Evolutionary conservation across 495 filamentous ascomycete species (phyloP).

Genomic region (Podospora bellae-mahoneyi): DNA sequence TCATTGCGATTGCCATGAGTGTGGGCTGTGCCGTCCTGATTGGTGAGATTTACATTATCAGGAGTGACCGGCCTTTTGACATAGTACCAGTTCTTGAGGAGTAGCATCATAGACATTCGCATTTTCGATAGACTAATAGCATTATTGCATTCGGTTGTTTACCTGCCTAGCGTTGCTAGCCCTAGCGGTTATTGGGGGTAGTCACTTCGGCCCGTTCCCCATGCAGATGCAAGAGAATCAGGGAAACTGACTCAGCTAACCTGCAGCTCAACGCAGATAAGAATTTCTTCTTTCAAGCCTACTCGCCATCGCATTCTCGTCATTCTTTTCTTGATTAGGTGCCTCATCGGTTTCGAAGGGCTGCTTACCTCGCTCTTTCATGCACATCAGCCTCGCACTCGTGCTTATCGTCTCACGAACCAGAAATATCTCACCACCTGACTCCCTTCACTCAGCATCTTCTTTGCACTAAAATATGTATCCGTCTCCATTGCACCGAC

Average conservation of each 20-base stretch:
- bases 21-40: conserved; percentile 57
- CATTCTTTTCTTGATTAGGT: background rate
- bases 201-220: background rate
- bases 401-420: background rate
- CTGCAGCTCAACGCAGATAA: background rate
- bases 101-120: background rate
- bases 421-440: background rate
- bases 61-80: conserved; percentile 9
- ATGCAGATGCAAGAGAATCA: background rate
- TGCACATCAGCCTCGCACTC: background rate
- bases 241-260: background rate
- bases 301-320: background rate
- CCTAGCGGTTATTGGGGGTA: too few species aligned
- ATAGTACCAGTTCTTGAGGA: background rate
- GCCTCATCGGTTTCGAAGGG: background rate
- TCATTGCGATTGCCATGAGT: conserved; percentile 63
- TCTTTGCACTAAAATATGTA: background rate
- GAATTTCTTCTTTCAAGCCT: background rate
- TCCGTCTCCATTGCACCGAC: background rate
- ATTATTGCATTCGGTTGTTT: background rate
- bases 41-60: conserved; percentile 56
- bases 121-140: background rate
- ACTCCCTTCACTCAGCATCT: background rate
- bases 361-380: background rate
- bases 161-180: too few species aligned